phyloP scores from a whole-genome alignment of 495 filamentous ascomycete genomes.

The Hypoxylon perforatum region DNA sequence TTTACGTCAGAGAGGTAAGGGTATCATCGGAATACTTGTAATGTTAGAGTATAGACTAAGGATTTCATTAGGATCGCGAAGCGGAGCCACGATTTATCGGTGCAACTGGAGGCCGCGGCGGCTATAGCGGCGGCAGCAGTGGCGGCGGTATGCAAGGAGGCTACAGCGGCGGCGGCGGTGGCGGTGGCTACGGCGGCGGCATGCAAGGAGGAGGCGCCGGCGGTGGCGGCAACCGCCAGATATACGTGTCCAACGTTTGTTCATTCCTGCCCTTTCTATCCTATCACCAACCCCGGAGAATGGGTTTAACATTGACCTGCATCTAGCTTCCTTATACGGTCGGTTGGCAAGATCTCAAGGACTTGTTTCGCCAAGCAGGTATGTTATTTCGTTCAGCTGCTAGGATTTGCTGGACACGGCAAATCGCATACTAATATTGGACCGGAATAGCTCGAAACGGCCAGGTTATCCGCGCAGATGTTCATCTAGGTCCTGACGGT shows the following conservation, averaged over 20 bases:
- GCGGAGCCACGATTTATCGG: slow-evolving; percentile 93
- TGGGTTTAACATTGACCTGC: slow-evolving; percentile 50
- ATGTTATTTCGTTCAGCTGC: slow-evolving; percentile 56
- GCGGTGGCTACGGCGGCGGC: slow-evolving; percentile 56
- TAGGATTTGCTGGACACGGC: background rate
- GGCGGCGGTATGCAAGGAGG: slow-evolving; percentile 59
- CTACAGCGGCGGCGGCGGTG: slow-evolving; percentile 52
- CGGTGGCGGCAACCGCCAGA: slow-evolving; percentile 79
- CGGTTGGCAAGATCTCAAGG: slow-evolving; percentile 99
- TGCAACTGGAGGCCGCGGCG: slow-evolving; percentile 72
- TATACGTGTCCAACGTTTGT: slow-evolving; percentile 99
- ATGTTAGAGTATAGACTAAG: slow-evolving; percentile 36
- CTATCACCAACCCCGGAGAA: slow-evolving; percentile 17
- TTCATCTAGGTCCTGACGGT: slow-evolving; percentile 90
- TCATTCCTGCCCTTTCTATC: slow-evolving; percentile 48
- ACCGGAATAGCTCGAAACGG: slow-evolving; percentile 69
- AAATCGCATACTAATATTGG: slow-evolving; percentile 7
- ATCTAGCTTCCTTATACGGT: slow-evolving; percentile 93
- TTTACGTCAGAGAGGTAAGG: slow-evolving; percentile 96
- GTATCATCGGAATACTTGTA: slow-evolving; percentile 9
- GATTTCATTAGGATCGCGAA: slow-evolving; percentile 79
- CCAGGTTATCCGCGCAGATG: slow-evolving; percentile 92
- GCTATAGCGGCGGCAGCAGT: slow-evolving; percentile 68
- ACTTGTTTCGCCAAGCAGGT: slow-evolving; percentile 98
- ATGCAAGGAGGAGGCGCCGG: slow-evolving; percentile 64